These are phyloP conservation scores for Thalassia testudinum DNA, from an alignment of 116 monocot genomes.

Conservation along the genomic window DNA sequence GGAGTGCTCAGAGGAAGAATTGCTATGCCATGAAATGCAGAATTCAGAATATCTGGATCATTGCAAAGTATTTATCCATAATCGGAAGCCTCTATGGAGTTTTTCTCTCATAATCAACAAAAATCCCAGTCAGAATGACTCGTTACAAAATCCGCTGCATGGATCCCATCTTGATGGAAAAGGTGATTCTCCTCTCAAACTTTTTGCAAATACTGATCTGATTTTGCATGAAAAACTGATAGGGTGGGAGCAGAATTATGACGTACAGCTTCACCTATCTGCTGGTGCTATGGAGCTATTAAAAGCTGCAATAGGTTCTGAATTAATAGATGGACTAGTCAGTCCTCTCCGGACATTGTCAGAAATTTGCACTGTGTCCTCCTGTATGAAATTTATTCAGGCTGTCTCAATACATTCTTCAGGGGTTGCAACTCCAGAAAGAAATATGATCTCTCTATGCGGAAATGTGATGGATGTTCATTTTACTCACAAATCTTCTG, in stretches of 20 bases:
- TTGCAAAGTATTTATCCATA: slow-evolving; percentile 27
- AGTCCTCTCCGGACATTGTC: slow-evolving; percentile 1
- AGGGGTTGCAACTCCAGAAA: slow-evolving; percentile 8
- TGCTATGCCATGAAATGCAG: neutral
- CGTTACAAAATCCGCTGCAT: too few species aligned
- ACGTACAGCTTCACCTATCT: slow-evolving; percentile 28
- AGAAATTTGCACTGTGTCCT: slow-evolving; percentile 43
- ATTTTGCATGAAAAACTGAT: too few species aligned
- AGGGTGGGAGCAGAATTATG: slow-evolving; percentile 2
- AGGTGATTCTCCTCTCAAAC: too few species aligned
- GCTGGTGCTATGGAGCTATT: slow-evolving; percentile 6
- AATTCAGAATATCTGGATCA: slow-evolving; percentile 5
- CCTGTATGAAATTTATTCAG: slow-evolving; percentile 26
- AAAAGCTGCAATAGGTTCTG: neutral
- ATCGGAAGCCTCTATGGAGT: slow-evolving; percentile 29
- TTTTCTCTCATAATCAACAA: too few species aligned
- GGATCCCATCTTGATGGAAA: too few species aligned
- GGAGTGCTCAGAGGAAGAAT: slow-evolving; percentile 21
- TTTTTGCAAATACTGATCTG: too few species aligned
- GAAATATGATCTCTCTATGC: slow-evolving; percentile 42
- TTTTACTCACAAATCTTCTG: slow-evolving; percentile 9
- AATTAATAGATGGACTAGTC: neutral
- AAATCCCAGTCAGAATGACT: too few species aligned
- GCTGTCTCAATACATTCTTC: neutral
- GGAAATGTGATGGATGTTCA: slow-evolving; percentile 56